These are phyloP conservation scores for Helenozyma rhizophorensis DNA, from an alignment of 805 yeast genomes.

Conservation along the genomic window DNA sequence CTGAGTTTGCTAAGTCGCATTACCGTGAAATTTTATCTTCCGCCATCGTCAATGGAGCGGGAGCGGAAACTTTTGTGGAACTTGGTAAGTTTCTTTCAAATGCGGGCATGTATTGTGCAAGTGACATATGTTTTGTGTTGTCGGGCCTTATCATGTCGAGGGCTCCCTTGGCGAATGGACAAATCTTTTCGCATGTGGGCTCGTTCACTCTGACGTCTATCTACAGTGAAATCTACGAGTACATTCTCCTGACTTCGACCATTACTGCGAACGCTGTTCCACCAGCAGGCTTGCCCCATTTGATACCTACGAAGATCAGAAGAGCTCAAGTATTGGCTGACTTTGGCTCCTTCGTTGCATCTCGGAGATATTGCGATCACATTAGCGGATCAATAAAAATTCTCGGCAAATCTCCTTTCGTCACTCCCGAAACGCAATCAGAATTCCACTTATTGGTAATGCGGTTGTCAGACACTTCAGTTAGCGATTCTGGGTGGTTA, in stretches of 20 bases:
- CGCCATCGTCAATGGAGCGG: conserved; percentile 31
- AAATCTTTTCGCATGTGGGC: conserved; percentile 38
- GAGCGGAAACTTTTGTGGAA: conserved; percentile 42
- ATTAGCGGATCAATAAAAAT: conserved; percentile 32
- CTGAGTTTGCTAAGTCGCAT: conserved; percentile 46
- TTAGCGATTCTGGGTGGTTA: conserved; percentile 65
- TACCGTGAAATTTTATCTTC: conserved; percentile 47
- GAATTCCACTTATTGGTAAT: conserved; percentile 38
- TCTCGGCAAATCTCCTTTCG: conserved; percentile 28
- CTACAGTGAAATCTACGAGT: conserved; percentile 72
- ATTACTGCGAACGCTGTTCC: conserved; percentile 25
- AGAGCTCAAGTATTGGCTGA: conserved; percentile 74
- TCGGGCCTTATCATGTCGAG: conserved; percentile 43
- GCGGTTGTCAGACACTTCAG: conserved; percentile 42
- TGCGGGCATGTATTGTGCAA: conserved; percentile 28
- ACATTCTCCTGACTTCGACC: conserved; percentile 26
- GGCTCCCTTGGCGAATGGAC: conserved; percentile 21
- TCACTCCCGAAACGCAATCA: conserved; percentile 31
- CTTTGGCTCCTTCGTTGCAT: conserved; percentile 50
- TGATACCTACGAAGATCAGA: conserved; percentile 55
- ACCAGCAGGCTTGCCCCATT: conserved; percentile 45
- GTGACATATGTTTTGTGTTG: conserved; percentile 43
- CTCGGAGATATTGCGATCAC: conserved; percentile 60
- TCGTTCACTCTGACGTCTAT: conserved; percentile 28
- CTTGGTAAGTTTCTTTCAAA: conserved; percentile 47